Base-by-base conservation (phyloP, 2,329 filamentous ascomycete genomes). In the Capronia coronata region DNA sequence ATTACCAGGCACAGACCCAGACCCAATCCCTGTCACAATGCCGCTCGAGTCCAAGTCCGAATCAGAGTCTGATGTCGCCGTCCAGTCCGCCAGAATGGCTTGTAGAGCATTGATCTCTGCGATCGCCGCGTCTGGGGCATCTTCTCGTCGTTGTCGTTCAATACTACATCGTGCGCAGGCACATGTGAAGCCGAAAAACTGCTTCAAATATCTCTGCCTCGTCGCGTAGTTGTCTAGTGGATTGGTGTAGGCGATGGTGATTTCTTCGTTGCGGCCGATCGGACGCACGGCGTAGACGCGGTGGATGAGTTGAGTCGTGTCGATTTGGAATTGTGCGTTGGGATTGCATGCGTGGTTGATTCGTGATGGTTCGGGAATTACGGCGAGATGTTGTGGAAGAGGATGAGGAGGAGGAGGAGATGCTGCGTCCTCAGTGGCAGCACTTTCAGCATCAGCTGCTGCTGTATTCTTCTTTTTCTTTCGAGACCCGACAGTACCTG, bases 241-340 rank as follows among this genome's bases (percentile, higher is more conserved):
- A 19, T 41, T 49, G 22, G 34, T 40, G 62, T 98, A 98, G 0
- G 85, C 90, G 0, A 97, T 91, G 0, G 93, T 97, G 52, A 98
- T 94, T 67, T 97, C 93, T 52, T 97, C 90, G 3, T 89, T 90
- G 1, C 84, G 73, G 8, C 83, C 78, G 52, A 98, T 96, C 48
- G 88, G 76, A 56, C 82, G 80, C 19, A 81, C 27, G 23, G 54
- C 50, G 7, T 37, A 47, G 11, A 56, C 50, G 8, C 22, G 18
- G 21, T 56, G 54, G 16, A 38, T 32, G 19, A 56, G 47, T 2
- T 22, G 16, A 7, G 23, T 14, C 2, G 35, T 14, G 37, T 56
- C 44, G 14, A 43, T 8, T 10, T 29, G 22, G 23, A 48, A 56
- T 19, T 45, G 41, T 9, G 54, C 47, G 35, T 57, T 57, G 3